Evolutionary conservation across 2,329 filamentous ascomycete genomes (phyloP).

Genomic region (Hymenoscyphus linearis): DNA sequence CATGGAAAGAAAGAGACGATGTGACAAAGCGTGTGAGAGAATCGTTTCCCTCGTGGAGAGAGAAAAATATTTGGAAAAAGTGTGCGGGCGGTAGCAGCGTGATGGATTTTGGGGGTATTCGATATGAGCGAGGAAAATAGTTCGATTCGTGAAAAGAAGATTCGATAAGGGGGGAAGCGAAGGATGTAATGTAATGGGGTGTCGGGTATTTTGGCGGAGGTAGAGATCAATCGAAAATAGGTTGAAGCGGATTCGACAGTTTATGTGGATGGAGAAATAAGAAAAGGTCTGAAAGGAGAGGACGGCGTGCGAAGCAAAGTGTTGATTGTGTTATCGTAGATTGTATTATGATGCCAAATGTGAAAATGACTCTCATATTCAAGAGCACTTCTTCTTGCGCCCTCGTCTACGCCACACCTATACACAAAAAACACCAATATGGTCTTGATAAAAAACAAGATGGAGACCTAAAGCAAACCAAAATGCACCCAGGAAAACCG

Average conservation of each 20-base stretch:
- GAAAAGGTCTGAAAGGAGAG: constrained; percentile 30
- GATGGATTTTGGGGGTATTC: not conserved
- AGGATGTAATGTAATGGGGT: not conserved
- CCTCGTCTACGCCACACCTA: constrained; percentile 30
- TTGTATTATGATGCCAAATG: constrained; percentile 14
- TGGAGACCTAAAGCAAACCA: constrained; percentile 25
- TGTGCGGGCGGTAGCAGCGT: not conserved
- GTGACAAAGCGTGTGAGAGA: not conserved
- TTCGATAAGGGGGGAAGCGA: no score
- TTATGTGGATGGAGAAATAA: constrained; percentile 1
- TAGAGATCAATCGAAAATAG: not conserved
- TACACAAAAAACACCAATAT: constrained; percentile 30
- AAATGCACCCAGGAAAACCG: constrained; percentile 19
- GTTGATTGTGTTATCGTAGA: constrained; percentile 22
- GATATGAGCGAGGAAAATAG: not conserved
- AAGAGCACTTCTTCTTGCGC: constrained; percentile 25
- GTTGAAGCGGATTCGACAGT: not conserved
- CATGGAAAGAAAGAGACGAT: not conserved
- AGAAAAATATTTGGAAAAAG: not conserved
- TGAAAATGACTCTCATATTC: constrained; percentile 15
- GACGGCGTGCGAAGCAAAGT: constrained; percentile 25
- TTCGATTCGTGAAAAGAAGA: not conserved
- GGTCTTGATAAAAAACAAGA: constrained; percentile 18
- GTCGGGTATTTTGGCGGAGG: not conserved
- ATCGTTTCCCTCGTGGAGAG: not conserved